Evolutionary conservation across 2,329 filamentous ascomycete genomes (phyloP).

Genomic region (Pseudogymnoascus pannorum): DNA sequence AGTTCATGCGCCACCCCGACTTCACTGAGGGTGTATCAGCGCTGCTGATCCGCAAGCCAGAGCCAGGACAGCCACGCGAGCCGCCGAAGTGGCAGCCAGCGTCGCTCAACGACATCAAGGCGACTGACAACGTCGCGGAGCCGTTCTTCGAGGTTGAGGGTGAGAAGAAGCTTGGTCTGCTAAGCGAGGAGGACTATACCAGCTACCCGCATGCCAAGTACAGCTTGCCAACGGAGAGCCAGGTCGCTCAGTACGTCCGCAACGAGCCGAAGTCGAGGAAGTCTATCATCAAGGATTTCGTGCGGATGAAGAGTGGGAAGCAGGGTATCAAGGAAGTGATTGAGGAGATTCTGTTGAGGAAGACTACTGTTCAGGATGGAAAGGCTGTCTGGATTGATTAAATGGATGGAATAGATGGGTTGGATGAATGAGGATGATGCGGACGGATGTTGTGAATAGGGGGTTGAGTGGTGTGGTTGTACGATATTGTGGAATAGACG

Average conservation of each 20-base stretch:
- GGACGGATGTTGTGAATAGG: neutral
- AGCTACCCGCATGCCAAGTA: slow-evolving; percentile 67
- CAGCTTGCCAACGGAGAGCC: slow-evolving; percentile 60
- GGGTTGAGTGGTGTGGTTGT: neutral
- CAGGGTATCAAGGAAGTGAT: slow-evolving; percentile 65
- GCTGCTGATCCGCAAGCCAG: slow-evolving; percentile 64
- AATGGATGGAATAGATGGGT: neutral
- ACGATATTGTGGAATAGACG: slow-evolving; percentile 6
- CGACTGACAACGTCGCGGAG: slow-evolving; percentile 46
- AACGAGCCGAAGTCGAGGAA: slow-evolving; percentile 37
- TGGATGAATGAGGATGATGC: too few species aligned
- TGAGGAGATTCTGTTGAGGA: slow-evolving; percentile 58
- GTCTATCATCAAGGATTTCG: slow-evolving; percentile 57
- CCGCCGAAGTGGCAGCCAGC: slow-evolving; percentile 70
- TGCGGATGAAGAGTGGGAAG: slow-evolving; percentile 52
- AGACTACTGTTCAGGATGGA: slow-evolving; percentile 44
- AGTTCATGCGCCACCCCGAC: slow-evolving; percentile 87
- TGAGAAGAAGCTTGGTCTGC: slow-evolving; percentile 46
- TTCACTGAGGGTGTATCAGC: slow-evolving; percentile 89
- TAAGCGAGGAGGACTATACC: slow-evolving; percentile 55
- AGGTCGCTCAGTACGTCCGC: slow-evolving; percentile 43
- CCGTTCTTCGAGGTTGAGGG: slow-evolving; percentile 59
- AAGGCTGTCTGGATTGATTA: slow-evolving; percentile 23
- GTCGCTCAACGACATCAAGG: slow-evolving; percentile 59
- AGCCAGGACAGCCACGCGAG: slow-evolving; percentile 34